A percentile compares a stretch with the other conserved stretches of the same genome.
Evolutionary conservation across 805 yeast genomes (phyloP).

Genomic region (Teunomyces panamensis): DNA sequence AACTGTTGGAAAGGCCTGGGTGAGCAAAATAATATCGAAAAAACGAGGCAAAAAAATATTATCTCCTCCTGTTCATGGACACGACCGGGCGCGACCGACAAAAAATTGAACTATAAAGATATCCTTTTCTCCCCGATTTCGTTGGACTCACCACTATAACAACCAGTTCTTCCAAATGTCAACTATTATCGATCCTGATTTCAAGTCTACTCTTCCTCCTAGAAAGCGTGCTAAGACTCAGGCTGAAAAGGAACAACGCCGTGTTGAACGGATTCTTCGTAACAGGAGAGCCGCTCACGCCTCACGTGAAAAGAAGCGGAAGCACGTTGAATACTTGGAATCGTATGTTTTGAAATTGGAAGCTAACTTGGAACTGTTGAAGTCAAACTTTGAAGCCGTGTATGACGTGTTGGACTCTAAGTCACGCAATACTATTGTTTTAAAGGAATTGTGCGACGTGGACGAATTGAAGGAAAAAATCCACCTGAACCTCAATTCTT

Average conservation of each 20-base stretch:
- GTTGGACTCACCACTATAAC: neutral
- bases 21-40: neutral
- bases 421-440: constrained; percentile 7
- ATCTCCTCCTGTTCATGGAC: neutral
- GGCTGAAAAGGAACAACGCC: constrained; percentile 95
- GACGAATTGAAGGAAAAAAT: constrained; percentile 24
- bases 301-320: constrained; percentile 92
- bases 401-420: constrained; percentile 9
- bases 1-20: neutral
- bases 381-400: constrained; percentile 23
- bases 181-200: constrained; percentile 7
- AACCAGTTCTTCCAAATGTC: neutral
- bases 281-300: constrained; percentile 98
- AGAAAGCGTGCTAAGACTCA: constrained; percentile 94
- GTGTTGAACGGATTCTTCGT: constrained; percentile 87
- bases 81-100: neutral
- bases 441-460: constrained; percentile 15
- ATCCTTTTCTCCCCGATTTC: neutral
- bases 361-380: constrained; percentile 23
- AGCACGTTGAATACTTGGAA: constrained; percentile 85
- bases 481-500: constrained; percentile 20
- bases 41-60: neutral
- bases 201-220: constrained; percentile 69
- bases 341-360: constrained; percentile 48
- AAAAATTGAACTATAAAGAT: neutral